phyloP scores from a whole-genome alignment of 2,329 filamentous ascomycete genomes.

The Verticillium nubilum region DNA sequence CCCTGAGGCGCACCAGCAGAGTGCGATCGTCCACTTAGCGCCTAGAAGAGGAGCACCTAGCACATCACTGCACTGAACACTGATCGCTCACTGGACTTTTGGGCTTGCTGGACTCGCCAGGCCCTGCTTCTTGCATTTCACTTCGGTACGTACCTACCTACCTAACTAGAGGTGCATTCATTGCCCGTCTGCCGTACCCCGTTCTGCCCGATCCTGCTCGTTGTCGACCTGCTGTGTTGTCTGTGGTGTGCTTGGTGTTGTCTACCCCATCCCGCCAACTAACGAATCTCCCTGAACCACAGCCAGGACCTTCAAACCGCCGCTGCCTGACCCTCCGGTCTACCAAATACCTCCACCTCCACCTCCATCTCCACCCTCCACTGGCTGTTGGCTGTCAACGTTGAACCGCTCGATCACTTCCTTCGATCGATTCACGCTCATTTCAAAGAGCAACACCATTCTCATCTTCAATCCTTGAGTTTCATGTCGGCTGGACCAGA shows the following conservation, averaged over 20 bases:
- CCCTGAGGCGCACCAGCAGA: background rate
- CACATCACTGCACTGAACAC: background rate
- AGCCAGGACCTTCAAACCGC: background rate
- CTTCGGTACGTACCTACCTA: background rate
- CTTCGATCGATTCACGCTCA: background rate
- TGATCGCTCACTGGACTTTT: background rate
- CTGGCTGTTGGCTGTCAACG: background rate
- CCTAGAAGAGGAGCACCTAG: constrained; percentile 1
- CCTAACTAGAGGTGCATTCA: too few species aligned
- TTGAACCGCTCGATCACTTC: background rate
- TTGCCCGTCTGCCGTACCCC: background rate
- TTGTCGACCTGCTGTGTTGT: background rate
- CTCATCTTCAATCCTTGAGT: background rate
- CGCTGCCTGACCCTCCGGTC: background rate
- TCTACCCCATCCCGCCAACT: background rate
- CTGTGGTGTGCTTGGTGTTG: background rate
- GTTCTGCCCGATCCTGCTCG: background rate
- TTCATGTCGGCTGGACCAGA: background rate
- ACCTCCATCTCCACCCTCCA: background rate
- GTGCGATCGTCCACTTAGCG: constrained; percentile 1
- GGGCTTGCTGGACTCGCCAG: background rate
- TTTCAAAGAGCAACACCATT: background rate
- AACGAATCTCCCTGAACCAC: constrained; percentile 2
- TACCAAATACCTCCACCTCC: background rate
- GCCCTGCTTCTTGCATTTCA: background rate